Base-by-base conservation (phyloP, 768 basidiomycete species). In the Dacryopinax primogenitus region DNA sequence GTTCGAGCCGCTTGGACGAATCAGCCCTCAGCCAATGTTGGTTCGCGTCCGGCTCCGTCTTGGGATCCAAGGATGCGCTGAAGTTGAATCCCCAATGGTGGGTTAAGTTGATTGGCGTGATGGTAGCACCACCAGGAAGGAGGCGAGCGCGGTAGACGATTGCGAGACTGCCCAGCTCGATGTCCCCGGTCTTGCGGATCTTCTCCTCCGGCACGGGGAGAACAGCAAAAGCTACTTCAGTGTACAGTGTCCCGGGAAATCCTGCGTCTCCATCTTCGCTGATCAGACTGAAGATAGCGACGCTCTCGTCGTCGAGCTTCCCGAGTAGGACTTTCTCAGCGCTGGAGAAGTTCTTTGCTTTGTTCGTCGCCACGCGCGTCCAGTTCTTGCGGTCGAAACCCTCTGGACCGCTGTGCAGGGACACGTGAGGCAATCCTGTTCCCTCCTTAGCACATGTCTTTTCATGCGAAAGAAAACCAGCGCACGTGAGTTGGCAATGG, bases 31-130 rank as follows among this genome's bases (percentile, higher is more conserved):
- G 4, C 13, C 11, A 13, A 18, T 58, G 51, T 2, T 6, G 26
- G 26, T 82, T 79, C 37, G 89, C 79, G 30, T 78, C 77, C 28
- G 82, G 73, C 16, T 76, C 72, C 34, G 81, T 69, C 4, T 75
- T 78, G 6, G 74, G 72, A 36, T 77, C 71, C 39, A 86, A 75
- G 69, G 86, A 88, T 0, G 85, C 87, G 33, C 87, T 85, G 13
- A 89, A 80, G 71, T 90, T 89, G 77, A 88, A 89, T 33, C 87
- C 88, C 86, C 87, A 89, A 72, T 89, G 87, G 86, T 89, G 87
- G 3, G 87, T 88, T 16, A 89, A 73, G 71, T 90, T 90, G 63
- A 89, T 77, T 0, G 87, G 87, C 2, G 87, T 88, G 3, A 89
- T 84, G 23, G 58, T 74, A 3, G 51, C 26, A 2, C 51, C 51